These are phyloP conservation scores for Euphorbia schlechtendalii DNA, from an alignment of 441 rosid genomes.

Conservation along the genomic window DNA sequence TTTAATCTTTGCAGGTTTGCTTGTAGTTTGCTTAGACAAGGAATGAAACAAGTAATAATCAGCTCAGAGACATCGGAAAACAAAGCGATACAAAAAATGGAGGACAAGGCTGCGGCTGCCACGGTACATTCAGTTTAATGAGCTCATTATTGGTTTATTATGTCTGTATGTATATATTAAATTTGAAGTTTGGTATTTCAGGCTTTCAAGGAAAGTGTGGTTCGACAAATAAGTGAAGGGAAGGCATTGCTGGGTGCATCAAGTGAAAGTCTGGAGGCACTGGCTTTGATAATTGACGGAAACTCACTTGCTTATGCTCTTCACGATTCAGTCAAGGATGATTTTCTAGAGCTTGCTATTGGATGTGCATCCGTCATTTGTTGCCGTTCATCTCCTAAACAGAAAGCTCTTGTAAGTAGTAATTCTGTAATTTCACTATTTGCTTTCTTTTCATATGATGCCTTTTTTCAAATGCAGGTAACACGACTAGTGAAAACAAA, in stretches of 20 bases:
- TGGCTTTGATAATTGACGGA: conserved; percentile 90
- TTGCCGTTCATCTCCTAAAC: conserved; percentile 97
- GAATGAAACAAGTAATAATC: conserved; percentile 82
- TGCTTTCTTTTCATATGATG: too few species aligned
- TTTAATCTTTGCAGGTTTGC: conserved; percentile 61
- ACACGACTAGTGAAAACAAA: conserved; percentile 67
- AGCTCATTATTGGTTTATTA: too few species aligned
- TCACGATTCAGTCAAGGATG: conserved; percentile 56
- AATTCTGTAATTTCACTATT: too few species aligned
- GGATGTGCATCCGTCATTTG: conserved; percentile 96
- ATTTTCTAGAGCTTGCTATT: conserved; percentile 74
- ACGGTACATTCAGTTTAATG: conserved; percentile 36
- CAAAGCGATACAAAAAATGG: conserved; percentile 56
- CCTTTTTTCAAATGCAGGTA: conserved; percentile 37
- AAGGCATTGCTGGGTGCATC: conserved; percentile 42
- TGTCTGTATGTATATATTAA: too few species aligned
- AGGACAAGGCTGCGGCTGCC: conserved; percentile 52
- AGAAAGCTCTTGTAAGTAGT: conserved; percentile 81
- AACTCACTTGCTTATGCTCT: conserved; percentile 78
- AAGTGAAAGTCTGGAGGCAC: conserved; percentile 48
- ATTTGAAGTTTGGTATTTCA: too few species aligned
- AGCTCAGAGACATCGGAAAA: conserved; percentile 66
- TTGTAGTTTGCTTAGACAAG: conserved; percentile 93
- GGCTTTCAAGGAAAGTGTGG: conserved; percentile 58
- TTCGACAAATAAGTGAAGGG: conserved; percentile 49